Percentiles rank a stretch among this genome's conserved stretches.
Evolutionary conservation across 2,329 filamentous ascomycete genomes (phyloP).

Genomic region (Tolypocladium nubicola): DNA sequence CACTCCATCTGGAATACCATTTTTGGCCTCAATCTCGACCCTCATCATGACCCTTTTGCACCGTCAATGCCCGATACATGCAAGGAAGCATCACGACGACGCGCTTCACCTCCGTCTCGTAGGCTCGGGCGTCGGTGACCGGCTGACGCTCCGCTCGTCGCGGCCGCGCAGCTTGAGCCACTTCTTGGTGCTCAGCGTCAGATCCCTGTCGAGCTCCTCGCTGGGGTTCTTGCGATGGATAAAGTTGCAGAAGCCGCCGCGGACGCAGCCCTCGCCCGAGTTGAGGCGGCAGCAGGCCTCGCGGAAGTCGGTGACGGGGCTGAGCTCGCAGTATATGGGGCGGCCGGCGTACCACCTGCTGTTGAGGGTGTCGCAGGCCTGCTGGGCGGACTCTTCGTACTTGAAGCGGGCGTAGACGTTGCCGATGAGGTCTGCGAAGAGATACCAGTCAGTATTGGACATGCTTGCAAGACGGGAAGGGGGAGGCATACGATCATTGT

Average conservation of each 20-base stretch:
- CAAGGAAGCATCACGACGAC: not conserved
- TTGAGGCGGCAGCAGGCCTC: conserved; percentile 96
- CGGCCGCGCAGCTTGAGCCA: conserved; percentile 80
- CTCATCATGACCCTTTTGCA: not conserved
- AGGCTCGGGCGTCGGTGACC: conserved; percentile 81
- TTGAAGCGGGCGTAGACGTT: conserved; percentile 99
- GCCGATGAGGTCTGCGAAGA: conserved; percentile 69
- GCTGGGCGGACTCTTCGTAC: conserved; percentile 93
- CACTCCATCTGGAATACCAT: not conserved
- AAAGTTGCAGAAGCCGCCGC: conserved; percentile 98
- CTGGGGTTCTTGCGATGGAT: conserved; percentile 95
- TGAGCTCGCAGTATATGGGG: conserved; percentile 96
- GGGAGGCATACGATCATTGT: conserved; percentile 77
- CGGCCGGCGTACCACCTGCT: conserved; percentile 92
- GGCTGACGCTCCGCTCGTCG: conserved; percentile 70
- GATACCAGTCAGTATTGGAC: conserved; percentile 11
- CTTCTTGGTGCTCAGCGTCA: conserved; percentile 88
- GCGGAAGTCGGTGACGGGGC: conserved; percentile 93
- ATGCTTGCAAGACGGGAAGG: not conserved
- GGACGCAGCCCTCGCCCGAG: conserved; percentile 86
- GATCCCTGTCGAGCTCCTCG: conserved; percentile 77
- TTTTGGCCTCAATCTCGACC: not conserved
- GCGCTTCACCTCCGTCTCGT: conserved; percentile 47
- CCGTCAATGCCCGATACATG: not conserved
- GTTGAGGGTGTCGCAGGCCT: conserved; percentile 89